Evolutionary conservation across 1,139 yeast species (phyloP), one percentile per base, ranked within the genome.

Genomic region (Kluyveromyces marxianus): DNA sequence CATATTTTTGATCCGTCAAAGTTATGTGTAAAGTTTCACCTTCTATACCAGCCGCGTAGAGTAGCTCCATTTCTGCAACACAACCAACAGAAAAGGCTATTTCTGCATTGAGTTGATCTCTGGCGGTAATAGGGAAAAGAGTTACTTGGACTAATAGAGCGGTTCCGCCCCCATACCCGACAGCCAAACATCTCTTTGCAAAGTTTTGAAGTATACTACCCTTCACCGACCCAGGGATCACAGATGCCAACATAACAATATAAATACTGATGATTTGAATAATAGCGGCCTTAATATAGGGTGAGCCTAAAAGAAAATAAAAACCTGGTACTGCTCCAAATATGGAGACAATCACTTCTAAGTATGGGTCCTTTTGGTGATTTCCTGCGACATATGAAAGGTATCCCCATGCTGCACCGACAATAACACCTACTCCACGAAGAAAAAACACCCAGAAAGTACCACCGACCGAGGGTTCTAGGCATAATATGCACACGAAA

Each of bases 401-500:
- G 47, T 71, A 68, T 0, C 75, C 77, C 76, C 77, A 73, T 0
- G 74, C 68, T 3, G 78, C 69, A 14, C 79, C 79, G 5, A 62
- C 41, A 3, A 71, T 57, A 5, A 74, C 70, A 25, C 78, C 77
- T 21, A 73, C 68, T 3, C 71, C 70, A 53, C 79, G 66, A 2
- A 72, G 54, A 41, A 74, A 65, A 49, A 71, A 70, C 4, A 71
- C 71, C 60, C 69, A 70, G 40, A 71, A 66, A 0, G 79, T 73
- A n/a, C 71, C 73, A 5, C 79, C 79, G 24, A 75, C 69, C 5
- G 75, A 72, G 0, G 76, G 74, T 49, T 75, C 79, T 25, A 74
- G 49, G 24, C 73, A 74, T 41, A 75, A 55, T 40, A 72, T 70
- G 46, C 77, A 74, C 5, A 73, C 75, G 60, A 75, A 75, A 27